Evolutionary conservation across 1,139 yeast genomes (phyloP).

Genomic region (Kodamaea plutei): DNA sequence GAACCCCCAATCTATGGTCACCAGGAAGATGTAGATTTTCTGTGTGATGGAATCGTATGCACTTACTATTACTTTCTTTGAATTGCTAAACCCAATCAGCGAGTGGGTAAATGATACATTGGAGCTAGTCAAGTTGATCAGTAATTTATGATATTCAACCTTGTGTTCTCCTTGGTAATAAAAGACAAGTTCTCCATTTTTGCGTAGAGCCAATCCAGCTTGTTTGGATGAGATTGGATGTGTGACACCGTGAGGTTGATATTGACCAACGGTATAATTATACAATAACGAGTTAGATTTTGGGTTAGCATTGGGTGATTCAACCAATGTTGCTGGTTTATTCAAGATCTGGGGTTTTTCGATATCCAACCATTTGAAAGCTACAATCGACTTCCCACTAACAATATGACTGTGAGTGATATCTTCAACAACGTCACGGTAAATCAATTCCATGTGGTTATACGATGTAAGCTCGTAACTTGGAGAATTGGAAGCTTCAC

Average conservation of each 20-base stretch:
- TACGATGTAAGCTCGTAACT: constrained; percentile 45
- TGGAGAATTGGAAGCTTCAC: constrained; percentile 16
- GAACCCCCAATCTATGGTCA: constrained; percentile 62
- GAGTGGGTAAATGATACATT: constrained; percentile 38
- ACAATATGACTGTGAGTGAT: no score
- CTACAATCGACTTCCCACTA: constrained; percentile 30
- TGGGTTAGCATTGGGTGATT: constrained; percentile 11
- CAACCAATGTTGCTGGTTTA: constrained; percentile 43
- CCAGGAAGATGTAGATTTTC: constrained; percentile 43
- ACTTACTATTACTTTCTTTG: constrained; percentile 45
- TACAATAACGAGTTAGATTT: constrained; percentile 25
- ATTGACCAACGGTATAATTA: constrained; percentile 55
- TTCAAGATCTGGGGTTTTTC: constrained; percentile 59
- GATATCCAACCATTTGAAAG: constrained; percentile 66
- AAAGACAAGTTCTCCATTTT: constrained; percentile 56
- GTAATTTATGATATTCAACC: constrained; percentile 48
- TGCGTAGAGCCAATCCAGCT: constrained; percentile 65
- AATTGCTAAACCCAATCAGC: constrained; percentile 55
- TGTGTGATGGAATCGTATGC: constrained; percentile 41
- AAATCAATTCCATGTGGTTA: constrained; percentile 45
- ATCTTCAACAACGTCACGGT: constrained; percentile 27
- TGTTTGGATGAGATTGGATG: constrained; percentile 70
- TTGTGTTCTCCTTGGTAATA: constrained; percentile 63
- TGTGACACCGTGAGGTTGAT: constrained; percentile 55
- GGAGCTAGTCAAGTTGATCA: constrained; percentile 21